A percentile compares a stretch with the other conserved stretches of the same genome.
These are phyloP conservation scores for Lycium ferocissimum DNA, from an alignment of 257 asterid species.

Conservation along the genomic window DNA sequence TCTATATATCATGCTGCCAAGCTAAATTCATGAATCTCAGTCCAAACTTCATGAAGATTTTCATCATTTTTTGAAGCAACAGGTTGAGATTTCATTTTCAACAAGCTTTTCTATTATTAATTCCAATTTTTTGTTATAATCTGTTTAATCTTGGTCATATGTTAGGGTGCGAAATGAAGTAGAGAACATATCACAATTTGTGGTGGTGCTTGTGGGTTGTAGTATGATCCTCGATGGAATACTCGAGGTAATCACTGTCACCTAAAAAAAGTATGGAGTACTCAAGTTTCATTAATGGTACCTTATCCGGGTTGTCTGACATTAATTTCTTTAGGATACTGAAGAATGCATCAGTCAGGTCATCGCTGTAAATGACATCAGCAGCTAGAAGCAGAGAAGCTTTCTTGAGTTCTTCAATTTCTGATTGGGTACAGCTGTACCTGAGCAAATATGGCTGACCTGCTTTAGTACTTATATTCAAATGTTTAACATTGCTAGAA, in stretches of 20 bases:
- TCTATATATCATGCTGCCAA: neutral
- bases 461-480: conserved; percentile 27
- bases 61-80: neutral
- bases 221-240: neutral
- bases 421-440: conserved; percentile 67
- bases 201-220: neutral
- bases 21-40: neutral
- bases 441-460: conserved; percentile 49
- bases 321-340: conserved; percentile 56
- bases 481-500: neutral
- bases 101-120: neutral
- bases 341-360: conserved; percentile 85
- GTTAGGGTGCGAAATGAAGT: neutral
- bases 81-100: neutral
- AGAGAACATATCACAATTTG: neutral
- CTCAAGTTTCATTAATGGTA: conserved; percentile 32
- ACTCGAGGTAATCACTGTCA: neutral
- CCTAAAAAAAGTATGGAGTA: neutral
- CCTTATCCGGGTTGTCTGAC: conserved; percentile 72
- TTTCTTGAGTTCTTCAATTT: conserved; percentile 68
- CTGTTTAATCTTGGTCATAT: neutral
- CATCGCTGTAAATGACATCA: conserved; percentile 88
- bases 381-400: conserved; percentile 91
- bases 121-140: neutral
- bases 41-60: neutral